These are phyloP conservation scores for Glycine tomentella DNA, from an alignment of 306 rosid species.

Conservation along the genomic window DNA sequence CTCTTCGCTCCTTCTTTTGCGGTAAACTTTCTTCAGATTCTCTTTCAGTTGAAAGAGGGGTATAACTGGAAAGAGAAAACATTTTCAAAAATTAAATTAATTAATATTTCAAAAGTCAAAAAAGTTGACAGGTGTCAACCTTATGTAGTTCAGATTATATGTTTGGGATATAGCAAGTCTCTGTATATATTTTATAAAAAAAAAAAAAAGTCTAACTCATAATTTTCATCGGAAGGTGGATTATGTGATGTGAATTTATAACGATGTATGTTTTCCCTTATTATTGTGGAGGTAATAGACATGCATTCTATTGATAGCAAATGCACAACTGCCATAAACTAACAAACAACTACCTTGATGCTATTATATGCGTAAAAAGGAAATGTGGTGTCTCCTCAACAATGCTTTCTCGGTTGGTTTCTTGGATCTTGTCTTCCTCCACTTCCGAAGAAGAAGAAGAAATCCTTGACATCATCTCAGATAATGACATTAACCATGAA, in stretches of 20 bases:
- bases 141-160: too few species aligned
- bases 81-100: too few species aligned
- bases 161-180: too few species aligned
- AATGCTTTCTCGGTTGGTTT: conserved; percentile 54
- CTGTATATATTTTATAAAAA: too few species aligned
- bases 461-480: not conserved
- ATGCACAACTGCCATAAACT: conserved; percentile 36
- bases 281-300: not conserved
- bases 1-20: too few species aligned
- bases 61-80: too few species aligned
- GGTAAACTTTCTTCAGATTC: too few species aligned
- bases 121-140: too few species aligned
- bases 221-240: not conserved
- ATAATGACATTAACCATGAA: conserved; percentile 18
- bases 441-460: conserved; percentile 43
- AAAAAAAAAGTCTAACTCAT: not conserved
- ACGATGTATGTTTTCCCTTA: not conserved
- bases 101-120: too few species aligned
- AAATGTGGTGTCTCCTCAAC: conserved; percentile 25
- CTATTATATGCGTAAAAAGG: conserved; percentile 22
- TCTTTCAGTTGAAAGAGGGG: too few species aligned
- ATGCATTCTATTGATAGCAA: conserved; percentile 48
- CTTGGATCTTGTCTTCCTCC: conserved; percentile 53
- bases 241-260: not conserved
- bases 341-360: conserved; percentile 29